Base-by-base conservation (phyloP, 495 filamentous ascomycete species). In the Aspergillus cavernicola region DNA sequence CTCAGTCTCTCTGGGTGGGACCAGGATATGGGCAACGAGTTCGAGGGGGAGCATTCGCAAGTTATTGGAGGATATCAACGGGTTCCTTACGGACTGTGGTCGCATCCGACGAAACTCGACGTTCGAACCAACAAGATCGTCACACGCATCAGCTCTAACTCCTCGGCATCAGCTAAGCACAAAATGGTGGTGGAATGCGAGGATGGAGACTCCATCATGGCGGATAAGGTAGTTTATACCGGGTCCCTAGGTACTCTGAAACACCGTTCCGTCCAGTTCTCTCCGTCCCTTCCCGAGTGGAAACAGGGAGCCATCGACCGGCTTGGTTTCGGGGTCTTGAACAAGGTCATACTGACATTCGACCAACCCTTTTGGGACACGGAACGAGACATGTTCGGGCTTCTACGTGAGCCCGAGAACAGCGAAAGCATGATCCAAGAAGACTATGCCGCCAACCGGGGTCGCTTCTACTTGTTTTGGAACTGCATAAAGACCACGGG, bases 401-500 rank as follows among this genome's bases (percentile, higher is more conserved):
- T 96, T 26, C 76, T 97, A 26, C 83, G 92, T 22, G 85, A 89
- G 55, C 85, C 85, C n/a, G 68, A 73, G 15, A 56, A 67, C 22
- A 62, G 58, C 2, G 71, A 74, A 41, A 85, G 83, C 51, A 73
- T 80, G 54, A 63, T 74, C 18, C 84, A 84, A 57, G 74, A 80
- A 47, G 81, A 85, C 48, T 90, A 90, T 50, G 69, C 78, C 1
- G 62, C 71, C 11, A 81, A 80, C 46, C 76, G 86, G 50, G 93
- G 93, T 15, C 85, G 92, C 9, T 96, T 93, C 73, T 99, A 97
- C 61, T 81, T 97, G 59, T 97, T 96, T 80, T 97, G 95, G 83
- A 97, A 99, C 63, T 87, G 89, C 52, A 84, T 90, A 52, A 87
- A 89, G 53, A 95, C 89, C 2, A 89, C 88, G 42, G 93, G 93